Base-by-base conservation (phyloP, 306 rosid species). In the Malus orientalis region DNA sequence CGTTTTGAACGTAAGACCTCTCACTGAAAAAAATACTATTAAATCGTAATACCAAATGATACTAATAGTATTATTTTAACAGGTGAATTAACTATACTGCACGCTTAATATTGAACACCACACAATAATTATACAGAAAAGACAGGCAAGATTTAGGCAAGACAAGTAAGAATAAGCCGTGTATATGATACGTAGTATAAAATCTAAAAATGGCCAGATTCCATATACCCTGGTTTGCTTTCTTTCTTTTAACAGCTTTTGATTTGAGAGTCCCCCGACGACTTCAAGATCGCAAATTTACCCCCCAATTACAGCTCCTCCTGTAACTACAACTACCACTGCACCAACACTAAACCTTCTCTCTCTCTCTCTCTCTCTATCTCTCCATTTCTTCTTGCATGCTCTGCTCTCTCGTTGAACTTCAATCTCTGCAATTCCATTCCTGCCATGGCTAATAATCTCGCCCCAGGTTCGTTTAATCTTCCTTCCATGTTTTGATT, bases 391-490 rank as follows among this genome's bases (percentile, higher is more conserved):
- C 32, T 67, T 59, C 58, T 65, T 69, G 81, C 73, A 40, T 42
- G 63, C 93, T 73, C 86, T 86, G 84, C 73, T 79, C 45, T 79
- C 83, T 66, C 67, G 53, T 73, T 71, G 47, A 58, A 62, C 2
- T 67, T 65, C 70, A 29, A 40, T 33, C 63, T 15, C 67, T 53
- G 70, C 36, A 69, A 61, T 67, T 81, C 25, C 71, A 40, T 53
- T 55, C 59, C 27, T 47, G 44, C 53, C 63, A 92, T 92, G 97
- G 91, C 91, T n/a, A 69, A 22, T 63, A 63, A 78, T 78, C 63
- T 82, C 76, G 60, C 78, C 15, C 80, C 89, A 81, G 97, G 97
- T 92, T 78, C 70, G 81, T 71, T 69, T 25, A 42, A 36, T 42
- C 13, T 29, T 81, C 58, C 77, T 33, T 53, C 20, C 47, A 74